phyloP scores from a whole-genome alignment of 78 protist genomes.

The Planoprotostelium fungivorum region DNA sequence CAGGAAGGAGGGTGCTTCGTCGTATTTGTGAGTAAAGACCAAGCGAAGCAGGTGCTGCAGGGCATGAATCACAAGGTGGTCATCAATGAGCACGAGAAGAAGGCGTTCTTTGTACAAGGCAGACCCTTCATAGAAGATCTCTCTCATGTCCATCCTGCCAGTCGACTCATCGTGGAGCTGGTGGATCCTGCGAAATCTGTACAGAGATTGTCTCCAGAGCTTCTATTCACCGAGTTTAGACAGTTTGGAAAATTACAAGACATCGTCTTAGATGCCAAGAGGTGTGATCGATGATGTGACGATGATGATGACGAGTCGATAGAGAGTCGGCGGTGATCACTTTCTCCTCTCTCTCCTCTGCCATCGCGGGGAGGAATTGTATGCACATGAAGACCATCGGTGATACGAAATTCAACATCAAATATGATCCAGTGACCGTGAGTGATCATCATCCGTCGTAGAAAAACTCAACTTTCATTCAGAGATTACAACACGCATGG shows the following conservation, averaged over 20 bases:
- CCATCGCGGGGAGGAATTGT: background rate
- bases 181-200: background rate
- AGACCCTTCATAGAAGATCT: background rate
- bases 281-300: background rate
- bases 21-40: background rate
- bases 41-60: background rate
- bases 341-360: background rate
- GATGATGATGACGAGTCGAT: background rate
- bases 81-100: background rate
- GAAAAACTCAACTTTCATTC: background rate
- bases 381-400: background rate
- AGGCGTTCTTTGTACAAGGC: background rate
- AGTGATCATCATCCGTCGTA: background rate
- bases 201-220: background rate
- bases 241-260: background rate
- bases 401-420: background rate
- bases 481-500: background rate
- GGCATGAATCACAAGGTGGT: background rate
- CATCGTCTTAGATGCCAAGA: background rate
- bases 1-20: background rate
- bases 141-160: background rate
- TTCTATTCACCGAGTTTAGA: background rate
- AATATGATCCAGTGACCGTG: background rate
- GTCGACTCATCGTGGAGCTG: background rate
- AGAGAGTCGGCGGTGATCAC: background rate